Base-by-base conservation (phyloP, 2,329 filamentous ascomycete species). In the Talaromyces sp. region DNA sequence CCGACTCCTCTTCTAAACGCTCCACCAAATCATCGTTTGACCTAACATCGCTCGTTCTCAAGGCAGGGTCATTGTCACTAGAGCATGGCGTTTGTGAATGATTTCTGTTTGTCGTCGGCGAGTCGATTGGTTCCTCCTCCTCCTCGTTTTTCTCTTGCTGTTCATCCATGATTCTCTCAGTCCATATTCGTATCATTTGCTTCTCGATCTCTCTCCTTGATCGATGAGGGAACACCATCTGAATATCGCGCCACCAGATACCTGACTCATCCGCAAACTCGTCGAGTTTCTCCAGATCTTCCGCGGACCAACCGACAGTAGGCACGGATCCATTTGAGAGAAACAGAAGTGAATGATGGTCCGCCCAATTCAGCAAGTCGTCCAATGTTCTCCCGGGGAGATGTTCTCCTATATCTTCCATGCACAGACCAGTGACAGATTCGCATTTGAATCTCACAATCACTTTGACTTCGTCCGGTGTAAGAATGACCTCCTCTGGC, bases 141-240 rank as follows among this genome's bases (percentile, higher is more conserved):
- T 46, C 45, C 17, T 33, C 31, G 3, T 19, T 21, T 22, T 9
- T 35, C n/a, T 39, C 31, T 7, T 36, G 21, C 9, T 28, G 13
- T 19, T 31, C n/a, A 37, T 46, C 52, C 17, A 19, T 19, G 13
- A 35, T 19, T 19, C 31, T 64, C 10, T 64, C 64, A 45, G 62
- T 66, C 69, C 69, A 74, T 22, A 68, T 62, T 54, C 65, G 64
- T 57, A 74, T 60, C 55, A 73, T 57, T 52, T 73, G 66, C 58
- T 68, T 69, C 55, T 74, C 71, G 31, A 72, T 63, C 53, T 72
- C 70, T 19, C 63, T 58, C 43, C 63, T 62, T 15, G 67, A 65
- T 21, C 70, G 67, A 31, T 63, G 62, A 6, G 67, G 68, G n/a
- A 74, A 56, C n/a, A 60, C 58, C 17, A 57, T 55, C 41, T 63